Percentiles rank a stretch among this genome's conserved stretches.
phyloP scores from a whole-genome alignment of 2,329 filamentous ascomycete genomes.

The Knoxdaviesia proteae region DNA sequence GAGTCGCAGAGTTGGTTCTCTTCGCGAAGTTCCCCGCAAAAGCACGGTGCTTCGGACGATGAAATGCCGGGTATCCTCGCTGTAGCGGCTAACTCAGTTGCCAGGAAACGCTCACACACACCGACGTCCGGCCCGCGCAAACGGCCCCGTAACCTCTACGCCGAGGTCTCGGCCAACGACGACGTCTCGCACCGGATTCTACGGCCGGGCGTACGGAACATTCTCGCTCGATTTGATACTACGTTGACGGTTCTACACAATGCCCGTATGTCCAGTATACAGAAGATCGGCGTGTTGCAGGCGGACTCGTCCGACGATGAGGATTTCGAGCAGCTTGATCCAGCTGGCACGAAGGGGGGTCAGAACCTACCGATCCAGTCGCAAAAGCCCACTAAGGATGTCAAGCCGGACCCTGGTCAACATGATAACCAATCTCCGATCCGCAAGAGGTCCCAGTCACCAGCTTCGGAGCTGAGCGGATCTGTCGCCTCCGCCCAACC shows the following conservation, averaged over 20 bases:
- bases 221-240: constrained; percentile 47
- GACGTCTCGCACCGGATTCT: constrained; percentile 43
- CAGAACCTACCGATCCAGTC: not conserved
- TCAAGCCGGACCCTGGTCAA: not conserved
- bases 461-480: not conserved
- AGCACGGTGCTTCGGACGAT: no score
- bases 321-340: not conserved
- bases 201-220: constrained; percentile 45
- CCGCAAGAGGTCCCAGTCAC: not conserved
- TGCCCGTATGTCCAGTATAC: constrained; percentile 30
- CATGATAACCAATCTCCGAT: not conserved
- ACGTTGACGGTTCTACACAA: constrained; percentile 53
- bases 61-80: no score
- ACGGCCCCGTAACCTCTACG: constrained; percentile 8
- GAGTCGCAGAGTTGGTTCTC: not conserved
- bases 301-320: constrained; percentile 7
- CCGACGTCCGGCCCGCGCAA: not conserved
- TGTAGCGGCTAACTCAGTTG: no score
- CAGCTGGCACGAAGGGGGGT: not conserved
- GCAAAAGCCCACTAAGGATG: not conserved
- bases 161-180: constrained; percentile 49
- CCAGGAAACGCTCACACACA: not conserved
- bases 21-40: no score
- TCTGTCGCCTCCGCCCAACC: not conserved
- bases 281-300: constrained; percentile 8